phyloP scores from a whole-genome alignment of 306 rosid species.

The Corylus avellana region DNA sequence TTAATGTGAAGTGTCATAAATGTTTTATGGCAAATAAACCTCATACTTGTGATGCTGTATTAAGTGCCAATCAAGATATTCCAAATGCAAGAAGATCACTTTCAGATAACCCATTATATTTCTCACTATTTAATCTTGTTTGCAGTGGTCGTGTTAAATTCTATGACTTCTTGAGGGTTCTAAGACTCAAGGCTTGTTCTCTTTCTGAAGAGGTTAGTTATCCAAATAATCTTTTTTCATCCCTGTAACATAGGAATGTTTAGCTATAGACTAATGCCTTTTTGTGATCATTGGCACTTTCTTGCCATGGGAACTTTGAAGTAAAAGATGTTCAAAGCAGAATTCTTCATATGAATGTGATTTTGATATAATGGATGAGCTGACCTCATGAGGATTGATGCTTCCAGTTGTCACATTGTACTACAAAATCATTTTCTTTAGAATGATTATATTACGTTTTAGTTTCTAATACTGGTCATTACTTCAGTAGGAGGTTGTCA shows the following conservation, averaged over 20 bases:
- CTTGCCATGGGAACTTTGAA: neutral
- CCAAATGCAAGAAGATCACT: neutral
- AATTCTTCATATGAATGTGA: neutral
- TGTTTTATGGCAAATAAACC: neutral
- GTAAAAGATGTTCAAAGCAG: neutral
- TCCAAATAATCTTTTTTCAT: neutral
- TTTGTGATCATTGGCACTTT: neutral
- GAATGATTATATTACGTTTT: neutral
- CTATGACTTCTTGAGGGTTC: conserved; percentile 65
- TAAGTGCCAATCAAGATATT: neutral
- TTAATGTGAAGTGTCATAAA: neutral
- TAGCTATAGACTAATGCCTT: neutral
- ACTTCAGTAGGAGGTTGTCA: neutral
- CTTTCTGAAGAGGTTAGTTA: conserved; percentile 73
- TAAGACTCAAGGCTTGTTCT: conserved; percentile 66
- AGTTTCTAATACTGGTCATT: neutral
- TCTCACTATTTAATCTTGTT: conserved; percentile 23
- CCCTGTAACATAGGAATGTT: neutral
- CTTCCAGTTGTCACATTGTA: neutral
- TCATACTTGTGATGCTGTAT: neutral
- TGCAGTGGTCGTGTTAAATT: conserved; percentile 81
- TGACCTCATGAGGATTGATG: neutral
- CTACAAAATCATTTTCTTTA: neutral
- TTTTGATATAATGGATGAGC: neutral
- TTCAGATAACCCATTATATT: neutral